Conservation (phyloP, 75 land plant species). For the Cryptomeria japonica region DNA sequence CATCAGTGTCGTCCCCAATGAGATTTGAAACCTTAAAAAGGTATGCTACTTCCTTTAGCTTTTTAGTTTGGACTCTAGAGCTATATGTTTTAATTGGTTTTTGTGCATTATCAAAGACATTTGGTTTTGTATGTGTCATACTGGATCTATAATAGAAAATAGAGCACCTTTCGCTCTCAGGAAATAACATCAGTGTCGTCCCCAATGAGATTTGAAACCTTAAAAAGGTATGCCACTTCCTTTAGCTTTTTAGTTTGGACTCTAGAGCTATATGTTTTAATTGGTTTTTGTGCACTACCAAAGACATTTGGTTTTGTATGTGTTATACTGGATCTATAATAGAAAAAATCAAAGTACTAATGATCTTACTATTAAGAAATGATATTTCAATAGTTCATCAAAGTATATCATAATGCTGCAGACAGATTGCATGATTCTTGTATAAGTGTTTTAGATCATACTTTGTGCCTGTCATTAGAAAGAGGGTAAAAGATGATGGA, state of each 20-base stretch:
- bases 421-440: no score
- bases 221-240: no score
- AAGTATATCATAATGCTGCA: no score
- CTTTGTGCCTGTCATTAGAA: no score
- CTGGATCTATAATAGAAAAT: background rate
- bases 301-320: background rate
- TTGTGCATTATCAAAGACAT: background rate
- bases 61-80: background rate
- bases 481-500: no score
- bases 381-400: no score
- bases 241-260: background rate
- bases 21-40: constrained; percentile 25
- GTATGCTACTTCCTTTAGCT: no score
- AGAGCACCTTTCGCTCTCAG: no score
- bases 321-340: background rate
- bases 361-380: background rate
- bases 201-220: constrained; percentile 32
- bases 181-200: constrained; percentile 19
- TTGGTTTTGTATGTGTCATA: background rate
- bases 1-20: constrained; percentile 23
- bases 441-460: no score
- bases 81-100: background rate
- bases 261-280: background rate
- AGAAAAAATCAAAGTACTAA: no score
- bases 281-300: background rate